Conservation (phyloP, 495 filamentous ascomycete species). For the Xylaria palmicola region DNA sequence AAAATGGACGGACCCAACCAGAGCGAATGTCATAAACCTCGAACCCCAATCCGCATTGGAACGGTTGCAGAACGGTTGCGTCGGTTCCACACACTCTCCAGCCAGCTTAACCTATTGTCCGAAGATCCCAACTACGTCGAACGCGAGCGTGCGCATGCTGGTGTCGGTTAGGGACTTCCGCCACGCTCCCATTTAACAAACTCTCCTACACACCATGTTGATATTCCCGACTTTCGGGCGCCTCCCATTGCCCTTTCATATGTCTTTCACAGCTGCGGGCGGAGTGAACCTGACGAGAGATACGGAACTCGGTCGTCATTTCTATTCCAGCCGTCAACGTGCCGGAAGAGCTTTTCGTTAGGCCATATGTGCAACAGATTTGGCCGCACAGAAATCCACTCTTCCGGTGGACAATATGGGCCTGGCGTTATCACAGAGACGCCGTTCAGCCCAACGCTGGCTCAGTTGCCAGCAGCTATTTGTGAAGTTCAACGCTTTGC, state of each 20-base stretch:
- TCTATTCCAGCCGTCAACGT: neutral
- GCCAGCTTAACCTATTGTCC: slow-evolving; percentile 12
- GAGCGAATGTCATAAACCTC: neutral
- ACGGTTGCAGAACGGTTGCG: slow-evolving; percentile 23
- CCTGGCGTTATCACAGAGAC: neutral
- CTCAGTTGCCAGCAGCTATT: neutral
- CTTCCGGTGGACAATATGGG: neutral
- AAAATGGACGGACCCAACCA: neutral
- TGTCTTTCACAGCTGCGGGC: slow-evolving; percentile 10
- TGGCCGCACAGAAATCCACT: neutral
- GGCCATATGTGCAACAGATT: slow-evolving; percentile 12
- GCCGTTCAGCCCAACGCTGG: neutral
- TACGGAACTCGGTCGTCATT: neutral
- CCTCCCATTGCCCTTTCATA: slow-evolving; percentile 14
- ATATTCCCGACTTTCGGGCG: slow-evolving; percentile 12
- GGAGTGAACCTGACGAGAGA: neutral
- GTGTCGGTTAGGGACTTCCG: slow-evolving; percentile 22
- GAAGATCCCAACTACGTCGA: slow-evolving; percentile 18
- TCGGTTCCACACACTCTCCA: slow-evolving; percentile 11
- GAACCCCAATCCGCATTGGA: slow-evolving; percentile 19
- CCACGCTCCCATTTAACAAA: neutral
- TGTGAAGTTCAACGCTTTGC: neutral
- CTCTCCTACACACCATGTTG: neutral
- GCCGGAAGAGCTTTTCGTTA: slow-evolving; percentile 13
- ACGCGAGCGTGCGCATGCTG: slow-evolving; percentile 23